A percentile compares a stretch with the other conserved stretches of the same genome.
These are phyloP conservation scores for Tolypocladium ophioglossoides DNA, from an alignment of 2,329 filamentous ascomycete species.

Conservation along the genomic window DNA sequence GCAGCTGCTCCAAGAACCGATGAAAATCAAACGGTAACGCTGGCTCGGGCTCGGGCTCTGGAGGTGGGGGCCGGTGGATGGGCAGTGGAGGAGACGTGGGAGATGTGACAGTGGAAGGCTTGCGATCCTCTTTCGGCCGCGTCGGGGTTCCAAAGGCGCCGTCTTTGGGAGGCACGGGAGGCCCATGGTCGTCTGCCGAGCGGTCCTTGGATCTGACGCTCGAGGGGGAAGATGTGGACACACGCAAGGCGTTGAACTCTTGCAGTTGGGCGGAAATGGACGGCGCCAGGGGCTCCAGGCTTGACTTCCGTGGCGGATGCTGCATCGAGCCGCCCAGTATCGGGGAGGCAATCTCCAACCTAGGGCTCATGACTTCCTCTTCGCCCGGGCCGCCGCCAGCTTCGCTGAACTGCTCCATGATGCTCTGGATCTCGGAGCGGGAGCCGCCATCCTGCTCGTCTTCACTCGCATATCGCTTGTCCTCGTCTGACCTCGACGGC, in stretches of 20 bases:
- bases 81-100: conserved; percentile 38
- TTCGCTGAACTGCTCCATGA: conserved; percentile 92
- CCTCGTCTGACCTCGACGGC: conserved; percentile 47
- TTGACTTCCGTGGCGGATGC: conserved; percentile 77
- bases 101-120: conserved; percentile 14
- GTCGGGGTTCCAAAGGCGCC: conserved; percentile 31
- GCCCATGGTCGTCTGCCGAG: conserved; percentile 34
- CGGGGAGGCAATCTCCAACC: conserved; percentile 72
- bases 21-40: conserved; percentile 93
- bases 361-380: conserved; percentile 86
- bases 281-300: conserved; percentile 61
- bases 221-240: conserved; percentile 28
- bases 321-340: conserved; percentile 54
- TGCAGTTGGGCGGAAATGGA: conserved; percentile 37
- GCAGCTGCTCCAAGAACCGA: conserved; percentile 87
- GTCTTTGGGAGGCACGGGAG: conserved; percentile 52
- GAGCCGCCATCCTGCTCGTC: conserved; percentile 59
- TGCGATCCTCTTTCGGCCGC: conserved; percentile 27
- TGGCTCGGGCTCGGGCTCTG: conserved; percentile 69
- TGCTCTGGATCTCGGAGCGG: conserved; percentile 83
- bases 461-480: conserved; percentile 45
- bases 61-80: conserved; percentile 55
- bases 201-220: conserved; percentile 26
- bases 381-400: conserved; percentile 58
- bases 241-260: conserved; percentile 31